Conservation (phyloP, 1,284 basidiomycete genomes). For the Coriolopsis trogii region DNA sequence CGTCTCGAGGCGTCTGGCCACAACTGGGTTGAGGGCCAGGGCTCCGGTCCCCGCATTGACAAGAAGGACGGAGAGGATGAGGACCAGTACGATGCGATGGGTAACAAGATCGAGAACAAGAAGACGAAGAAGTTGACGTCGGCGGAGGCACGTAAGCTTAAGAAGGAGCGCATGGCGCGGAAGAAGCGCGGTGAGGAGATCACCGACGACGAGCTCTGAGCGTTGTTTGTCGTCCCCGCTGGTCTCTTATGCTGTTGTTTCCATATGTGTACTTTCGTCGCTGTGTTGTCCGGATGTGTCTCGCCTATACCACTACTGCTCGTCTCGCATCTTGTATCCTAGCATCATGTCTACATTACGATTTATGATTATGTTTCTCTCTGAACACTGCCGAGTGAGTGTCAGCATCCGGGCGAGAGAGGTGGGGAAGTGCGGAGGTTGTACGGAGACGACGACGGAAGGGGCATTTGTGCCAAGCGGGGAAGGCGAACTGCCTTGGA, state of each 20-base stretch:
- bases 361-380: slow-evolving; percentile 19
- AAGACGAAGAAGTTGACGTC: slow-evolving; percentile 87
- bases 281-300: slow-evolving; percentile 33
- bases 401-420: neutral
- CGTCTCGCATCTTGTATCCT: slow-evolving; percentile 32
- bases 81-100: slow-evolving; percentile 91
- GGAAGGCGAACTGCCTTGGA: slow-evolving; percentile 7
- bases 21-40: slow-evolving; percentile 99
- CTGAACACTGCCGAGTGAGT: neutral
- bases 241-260: slow-evolving; percentile 27
- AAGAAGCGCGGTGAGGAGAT: slow-evolving; percentile 83
- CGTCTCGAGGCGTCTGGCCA: slow-evolving; percentile 93
- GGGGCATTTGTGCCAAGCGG: slow-evolving; percentile 11
- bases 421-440: neutral
- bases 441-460: neutral
- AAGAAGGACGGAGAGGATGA: slow-evolving; percentile 88
- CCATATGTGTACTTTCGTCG: slow-evolving; percentile 23
- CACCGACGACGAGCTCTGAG: slow-evolving; percentile 62
- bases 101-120: slow-evolving; percentile 89
- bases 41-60: slow-evolving; percentile 89
- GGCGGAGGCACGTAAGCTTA: slow-evolving; percentile 83
- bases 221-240: slow-evolving; percentile 13
- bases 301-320: slow-evolving; percentile 25
- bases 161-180: slow-evolving; percentile 95
- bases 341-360: slow-evolving; percentile 30